These are phyloP conservation scores for Rostrohypoxylon terebratum DNA, from an alignment of 495 filamentous ascomycete species.

Conservation along the genomic window DNA sequence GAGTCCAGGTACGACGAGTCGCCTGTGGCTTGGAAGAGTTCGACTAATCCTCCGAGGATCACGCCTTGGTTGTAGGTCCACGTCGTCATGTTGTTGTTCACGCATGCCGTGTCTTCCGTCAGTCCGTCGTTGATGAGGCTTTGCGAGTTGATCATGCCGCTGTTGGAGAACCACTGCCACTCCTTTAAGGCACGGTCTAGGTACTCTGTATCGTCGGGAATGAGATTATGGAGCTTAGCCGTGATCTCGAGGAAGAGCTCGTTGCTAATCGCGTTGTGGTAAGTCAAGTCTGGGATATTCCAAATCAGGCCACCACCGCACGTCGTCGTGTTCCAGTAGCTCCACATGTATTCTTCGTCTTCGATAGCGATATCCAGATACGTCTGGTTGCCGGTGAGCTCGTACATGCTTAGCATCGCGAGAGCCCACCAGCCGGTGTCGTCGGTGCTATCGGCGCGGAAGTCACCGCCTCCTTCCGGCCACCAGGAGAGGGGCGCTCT, in stretches of 20 bases:
- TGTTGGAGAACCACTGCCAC: slow-evolving; percentile 73
- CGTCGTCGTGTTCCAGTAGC: slow-evolving; percentile 65
- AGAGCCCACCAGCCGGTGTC: slow-evolving; percentile 79
- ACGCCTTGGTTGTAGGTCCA: slow-evolving; percentile 85
- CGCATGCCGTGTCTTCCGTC: slow-evolving; percentile 59
- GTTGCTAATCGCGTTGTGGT: slow-evolving; percentile 77
- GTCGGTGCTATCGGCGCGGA: slow-evolving; percentile 70
- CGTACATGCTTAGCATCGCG: slow-evolving; percentile 71
- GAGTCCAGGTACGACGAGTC: slow-evolving; percentile 58
- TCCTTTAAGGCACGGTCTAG: slow-evolving; percentile 63
- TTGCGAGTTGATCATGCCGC: slow-evolving; percentile 71
- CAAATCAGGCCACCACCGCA: slow-evolving; percentile 70
- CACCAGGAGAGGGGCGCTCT: slow-evolving; percentile 52
- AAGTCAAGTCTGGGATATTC: slow-evolving; percentile 66
- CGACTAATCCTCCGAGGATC: slow-evolving; percentile 73
- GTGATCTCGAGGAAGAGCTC: slow-evolving; percentile 75
- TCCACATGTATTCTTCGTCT: slow-evolving; percentile 69
- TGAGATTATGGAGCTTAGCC: slow-evolving; percentile 73
- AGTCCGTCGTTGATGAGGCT: slow-evolving; percentile 76
- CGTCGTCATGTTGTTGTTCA: slow-evolving; percentile 69
- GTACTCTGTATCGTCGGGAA: slow-evolving; percentile 62
- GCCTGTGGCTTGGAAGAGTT: slow-evolving; percentile 60
- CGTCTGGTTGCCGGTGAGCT: slow-evolving; percentile 63
- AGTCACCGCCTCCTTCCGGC: slow-evolving; percentile 56
- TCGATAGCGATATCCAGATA: slow-evolving; percentile 66